Percentiles rank a stretch among this genome's conserved stretches.
Conservation (phyloP, 257 asterid genomes). For the Cruciata laevipes region DNA sequence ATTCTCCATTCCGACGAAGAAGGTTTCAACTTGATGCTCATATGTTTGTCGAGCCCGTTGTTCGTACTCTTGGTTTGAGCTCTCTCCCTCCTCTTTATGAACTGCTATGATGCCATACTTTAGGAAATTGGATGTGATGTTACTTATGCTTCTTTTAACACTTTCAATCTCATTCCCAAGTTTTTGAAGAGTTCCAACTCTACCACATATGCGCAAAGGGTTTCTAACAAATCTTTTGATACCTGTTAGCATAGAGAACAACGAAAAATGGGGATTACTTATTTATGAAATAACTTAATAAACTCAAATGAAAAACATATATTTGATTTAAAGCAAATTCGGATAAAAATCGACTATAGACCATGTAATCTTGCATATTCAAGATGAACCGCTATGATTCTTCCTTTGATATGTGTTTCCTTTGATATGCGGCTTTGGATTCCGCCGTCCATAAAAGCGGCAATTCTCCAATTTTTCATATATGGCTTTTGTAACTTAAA, state of each 20-base stretch:
- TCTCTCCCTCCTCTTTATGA: not conserved
- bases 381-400: too few relatives aligned
- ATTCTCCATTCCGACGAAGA: slow-evolving; percentile 9
- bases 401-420: too few relatives aligned
- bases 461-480: too few relatives aligned
- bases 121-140: not conserved
- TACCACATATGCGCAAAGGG: not conserved
- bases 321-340: too few relatives aligned
- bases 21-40: slow-evolving; percentile 8
- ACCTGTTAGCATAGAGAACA: not conserved
- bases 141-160: not conserved
- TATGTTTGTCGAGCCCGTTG: slow-evolving; percentile 7
- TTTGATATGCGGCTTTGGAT: too few relatives aligned
- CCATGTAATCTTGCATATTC: too few relatives aligned
- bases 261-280: too few relatives aligned
- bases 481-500: too few relatives aligned
- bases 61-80: not conserved
- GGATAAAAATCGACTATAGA: too few relatives aligned
- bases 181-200: not conserved
- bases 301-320: too few relatives aligned
- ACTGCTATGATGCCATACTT: not conserved
- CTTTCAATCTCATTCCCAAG: slow-evolving; percentile 3
- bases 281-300: too few relatives aligned
- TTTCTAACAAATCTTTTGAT: not conserved
- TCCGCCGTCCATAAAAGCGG: too few relatives aligned